A percentile compares a stretch with the other conserved stretches of the same genome.
Evolutionary conservation across 2,329 filamentous ascomycete species (phyloP).

Genomic region (Cladosporium sp.): DNA sequence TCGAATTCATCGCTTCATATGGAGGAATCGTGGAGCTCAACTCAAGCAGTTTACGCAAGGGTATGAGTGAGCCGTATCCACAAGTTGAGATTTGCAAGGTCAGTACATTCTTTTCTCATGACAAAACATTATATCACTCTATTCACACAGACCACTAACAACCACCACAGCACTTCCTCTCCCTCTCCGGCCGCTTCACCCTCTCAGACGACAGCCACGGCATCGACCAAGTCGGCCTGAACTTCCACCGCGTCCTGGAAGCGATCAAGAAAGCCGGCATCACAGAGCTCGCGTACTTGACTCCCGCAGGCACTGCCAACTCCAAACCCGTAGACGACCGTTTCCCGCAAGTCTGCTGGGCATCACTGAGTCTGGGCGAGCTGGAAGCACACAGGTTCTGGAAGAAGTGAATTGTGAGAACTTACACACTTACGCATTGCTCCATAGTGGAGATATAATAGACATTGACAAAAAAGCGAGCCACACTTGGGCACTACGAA

Average conservation of each 20-base stretch:
- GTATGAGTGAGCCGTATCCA: constrained; percentile 87
- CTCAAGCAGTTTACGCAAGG: constrained; percentile 82
- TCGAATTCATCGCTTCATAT: constrained; percentile 68
- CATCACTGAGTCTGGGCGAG: not conserved
- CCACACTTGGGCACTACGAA: too few species aligned
- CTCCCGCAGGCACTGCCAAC: not conserved
- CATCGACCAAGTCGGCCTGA: constrained; percentile 80
- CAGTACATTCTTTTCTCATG: constrained; percentile 30
- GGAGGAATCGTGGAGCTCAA: constrained; percentile 89
- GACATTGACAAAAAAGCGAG: too few species aligned
- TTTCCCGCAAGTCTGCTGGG: constrained; percentile 5
- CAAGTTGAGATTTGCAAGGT: constrained; percentile 74
- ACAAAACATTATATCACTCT: not conserved
- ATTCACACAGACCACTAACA: not conserved
- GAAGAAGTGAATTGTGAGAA: constrained; percentile 5
- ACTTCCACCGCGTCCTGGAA: constrained; percentile 69
- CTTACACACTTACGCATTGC: too few species aligned
- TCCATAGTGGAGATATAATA: too few species aligned
- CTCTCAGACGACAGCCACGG: constrained; percentile 95
- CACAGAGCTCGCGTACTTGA: constrained; percentile 19
- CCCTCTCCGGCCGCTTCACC: constrained; percentile 76
- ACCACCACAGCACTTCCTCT: constrained; percentile 63
- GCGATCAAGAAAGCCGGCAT: constrained; percentile 71
- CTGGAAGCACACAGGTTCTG: constrained; percentile 15
- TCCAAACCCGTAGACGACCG: not conserved